Conservation (phyloP, 2,329 filamentous ascomycete species). For the Leptodontidium sp. region DNA sequence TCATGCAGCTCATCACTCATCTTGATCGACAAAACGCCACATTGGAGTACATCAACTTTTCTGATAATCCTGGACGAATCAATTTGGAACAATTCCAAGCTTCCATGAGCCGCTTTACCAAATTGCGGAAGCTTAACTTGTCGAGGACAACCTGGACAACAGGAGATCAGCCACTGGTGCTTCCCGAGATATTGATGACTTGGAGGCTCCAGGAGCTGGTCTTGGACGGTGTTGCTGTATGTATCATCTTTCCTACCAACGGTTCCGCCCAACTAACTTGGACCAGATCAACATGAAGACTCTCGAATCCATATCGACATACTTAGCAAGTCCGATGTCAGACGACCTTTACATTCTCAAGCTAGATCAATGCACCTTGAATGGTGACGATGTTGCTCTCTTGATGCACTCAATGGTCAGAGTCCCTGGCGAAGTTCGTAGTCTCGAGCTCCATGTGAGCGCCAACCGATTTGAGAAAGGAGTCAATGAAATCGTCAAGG, state of each 20-base stretch:
- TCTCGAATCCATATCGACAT: conserved; percentile 70
- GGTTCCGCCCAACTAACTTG: neutral
- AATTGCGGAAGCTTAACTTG: conserved; percentile 70
- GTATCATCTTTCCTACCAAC: conserved; percentile 18
- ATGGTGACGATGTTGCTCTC: conserved; percentile 69
- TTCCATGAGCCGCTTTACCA: conserved; percentile 71
- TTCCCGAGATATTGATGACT: conserved; percentile 69
- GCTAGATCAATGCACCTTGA: conserved; percentile 72
- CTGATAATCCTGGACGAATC: conserved; percentile 70
- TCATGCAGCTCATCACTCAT: conserved; percentile 69
- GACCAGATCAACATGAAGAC: conserved; percentile 63
- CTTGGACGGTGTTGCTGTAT: conserved; percentile 66
- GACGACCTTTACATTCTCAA: conserved; percentile 66
- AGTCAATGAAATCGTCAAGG: conserved; percentile 58
- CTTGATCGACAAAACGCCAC: conserved; percentile 71
- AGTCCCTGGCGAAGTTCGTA: conserved; percentile 57
- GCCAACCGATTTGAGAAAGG: conserved; percentile 60
- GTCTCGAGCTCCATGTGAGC: conserved; percentile 72
- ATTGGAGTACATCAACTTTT: conserved; percentile 72
- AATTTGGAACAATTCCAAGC: conserved; percentile 70
- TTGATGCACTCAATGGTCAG: conserved; percentile 70
- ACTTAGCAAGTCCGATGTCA: conserved; percentile 68
- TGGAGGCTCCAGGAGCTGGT: conserved; percentile 74
- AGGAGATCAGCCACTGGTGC: conserved; percentile 68
- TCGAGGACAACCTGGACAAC: conserved; percentile 71